phyloP scores from a whole-genome alignment of 2,329 filamentous ascomycete genomes.

The Claviceps africana region DNA sequence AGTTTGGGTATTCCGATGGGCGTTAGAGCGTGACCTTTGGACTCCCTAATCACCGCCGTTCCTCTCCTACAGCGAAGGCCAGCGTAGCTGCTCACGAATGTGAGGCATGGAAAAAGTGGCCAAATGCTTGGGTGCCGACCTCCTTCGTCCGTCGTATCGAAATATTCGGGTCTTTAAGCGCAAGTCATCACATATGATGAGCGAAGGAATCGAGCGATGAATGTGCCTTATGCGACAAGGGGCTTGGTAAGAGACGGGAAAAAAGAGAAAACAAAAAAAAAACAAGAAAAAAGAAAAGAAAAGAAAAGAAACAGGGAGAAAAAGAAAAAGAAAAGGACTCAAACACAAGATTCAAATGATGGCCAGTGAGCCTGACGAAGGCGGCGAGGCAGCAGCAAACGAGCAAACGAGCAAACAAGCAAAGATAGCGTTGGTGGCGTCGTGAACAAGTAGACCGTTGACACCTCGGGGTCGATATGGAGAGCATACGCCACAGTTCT shows the following conservation, averaged over 20 bases:
- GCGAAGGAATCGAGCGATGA: not conserved
- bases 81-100: conserved; percentile 1
- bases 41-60: not conserved
- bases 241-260: not conserved
- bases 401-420: not conserved
- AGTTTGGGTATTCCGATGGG: not conserved
- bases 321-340: not conserved
- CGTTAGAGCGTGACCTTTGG: not conserved
- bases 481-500: conserved; percentile 2
- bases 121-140: not conserved
- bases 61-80: not conserved
- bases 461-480: not conserved
- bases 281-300: no score
- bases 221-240: not conserved
- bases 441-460: not conserved
- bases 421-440: not conserved
- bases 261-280: no score
- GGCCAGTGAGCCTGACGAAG: not conserved
- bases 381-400: not conserved
- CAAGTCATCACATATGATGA: not conserved
- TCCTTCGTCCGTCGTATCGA: not conserved
- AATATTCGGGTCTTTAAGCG: not conserved
- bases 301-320: not conserved
- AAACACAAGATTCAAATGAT: not conserved
- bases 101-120: conserved; percentile 1